These are phyloP conservation scores for Rubia tinctorum DNA, from an alignment of 305 asterid genomes.

Conservation along the genomic window DNA sequence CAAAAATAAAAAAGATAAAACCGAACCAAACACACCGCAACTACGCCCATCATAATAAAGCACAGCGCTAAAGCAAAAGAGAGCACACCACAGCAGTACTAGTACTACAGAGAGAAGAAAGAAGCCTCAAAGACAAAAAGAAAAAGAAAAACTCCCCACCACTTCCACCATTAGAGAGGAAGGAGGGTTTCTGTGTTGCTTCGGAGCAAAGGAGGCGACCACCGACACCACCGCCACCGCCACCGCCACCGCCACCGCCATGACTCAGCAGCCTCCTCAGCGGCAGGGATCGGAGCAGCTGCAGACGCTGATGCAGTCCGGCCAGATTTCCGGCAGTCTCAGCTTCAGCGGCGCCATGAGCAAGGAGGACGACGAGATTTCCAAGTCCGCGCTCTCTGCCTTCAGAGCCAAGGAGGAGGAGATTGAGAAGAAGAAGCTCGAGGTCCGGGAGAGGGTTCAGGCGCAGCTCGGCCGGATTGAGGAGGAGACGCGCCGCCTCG, in stretches of 20 bases:
- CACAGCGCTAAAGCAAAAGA: background rate
- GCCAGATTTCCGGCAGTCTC: constrained; percentile 60
- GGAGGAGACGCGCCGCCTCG: constrained; percentile 87
- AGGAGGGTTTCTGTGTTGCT: constrained; percentile 21
- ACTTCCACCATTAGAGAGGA: constrained; percentile 28
- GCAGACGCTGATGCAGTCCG: constrained; percentile 50
- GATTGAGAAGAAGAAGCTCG: constrained; percentile 93
- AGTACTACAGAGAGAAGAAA: background rate
- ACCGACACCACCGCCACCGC: background rate
- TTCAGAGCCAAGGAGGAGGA: constrained; percentile 95
- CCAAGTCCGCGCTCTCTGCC: constrained; percentile 79
- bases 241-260: background rate
- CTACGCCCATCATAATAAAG: background rate
- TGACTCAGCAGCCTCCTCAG: constrained; percentile 43
- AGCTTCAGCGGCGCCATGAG: constrained; percentile 57
- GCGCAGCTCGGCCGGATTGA: constrained; percentile 95
- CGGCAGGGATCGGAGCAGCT: constrained; percentile 52
- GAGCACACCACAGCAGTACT: background rate
- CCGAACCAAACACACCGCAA: background rate
- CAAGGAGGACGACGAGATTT: constrained; percentile 87
- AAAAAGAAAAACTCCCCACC: constrained; percentile 11
- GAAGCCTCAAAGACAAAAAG: background rate
- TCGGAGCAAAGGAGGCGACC: background rate
- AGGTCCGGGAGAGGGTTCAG: constrained; percentile 82
- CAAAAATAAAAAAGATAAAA: background rate